These are phyloP conservation scores for Lasiodiplodia theobromae DNA, from an alignment of 2,329 filamentous ascomycete species.

Conservation along the genomic window DNA sequence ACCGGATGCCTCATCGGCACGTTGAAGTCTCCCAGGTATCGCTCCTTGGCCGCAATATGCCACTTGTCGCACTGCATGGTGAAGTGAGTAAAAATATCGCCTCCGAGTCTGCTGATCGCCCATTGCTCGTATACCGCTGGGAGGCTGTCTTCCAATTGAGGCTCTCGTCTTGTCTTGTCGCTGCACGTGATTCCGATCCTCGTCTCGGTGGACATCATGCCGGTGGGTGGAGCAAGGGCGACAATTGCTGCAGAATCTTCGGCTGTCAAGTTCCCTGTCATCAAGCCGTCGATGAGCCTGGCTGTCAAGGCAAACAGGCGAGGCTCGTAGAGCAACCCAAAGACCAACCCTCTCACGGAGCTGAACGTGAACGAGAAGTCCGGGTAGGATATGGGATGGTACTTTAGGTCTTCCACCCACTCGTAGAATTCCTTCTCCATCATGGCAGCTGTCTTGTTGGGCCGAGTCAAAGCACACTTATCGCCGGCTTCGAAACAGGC, in stretches of 20 bases:
- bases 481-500: neutral
- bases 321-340: neutral
- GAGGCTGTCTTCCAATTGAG: neutral
- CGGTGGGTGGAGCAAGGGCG: neutral
- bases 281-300: neutral
- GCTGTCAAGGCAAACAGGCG: neutral
- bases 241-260: neutral
- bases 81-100: constrained; percentile 35
- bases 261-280: neutral
- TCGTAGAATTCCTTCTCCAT: constrained; percentile 5
- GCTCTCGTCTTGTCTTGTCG: neutral
- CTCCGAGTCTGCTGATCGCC: constrained; percentile 27
- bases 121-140: neutral
- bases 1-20: constrained; percentile 34
- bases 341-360: neutral
- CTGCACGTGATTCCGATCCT: constrained; percentile 9
- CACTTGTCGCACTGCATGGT: constrained; percentile 38
- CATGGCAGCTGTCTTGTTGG: neutral
- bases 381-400: neutral
- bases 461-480: neutral
- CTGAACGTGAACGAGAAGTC: neutral
- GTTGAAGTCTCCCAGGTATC: constrained; percentile 32
- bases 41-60: constrained; percentile 34
- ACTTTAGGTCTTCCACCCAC: constrained; percentile 1
- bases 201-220: neutral